A percentile compares a stretch with the other conserved stretches of the same genome.
phyloP scores from a whole-genome alignment of 768 basidiomycete genomes.

The Gymnopilus dilepis region DNA sequence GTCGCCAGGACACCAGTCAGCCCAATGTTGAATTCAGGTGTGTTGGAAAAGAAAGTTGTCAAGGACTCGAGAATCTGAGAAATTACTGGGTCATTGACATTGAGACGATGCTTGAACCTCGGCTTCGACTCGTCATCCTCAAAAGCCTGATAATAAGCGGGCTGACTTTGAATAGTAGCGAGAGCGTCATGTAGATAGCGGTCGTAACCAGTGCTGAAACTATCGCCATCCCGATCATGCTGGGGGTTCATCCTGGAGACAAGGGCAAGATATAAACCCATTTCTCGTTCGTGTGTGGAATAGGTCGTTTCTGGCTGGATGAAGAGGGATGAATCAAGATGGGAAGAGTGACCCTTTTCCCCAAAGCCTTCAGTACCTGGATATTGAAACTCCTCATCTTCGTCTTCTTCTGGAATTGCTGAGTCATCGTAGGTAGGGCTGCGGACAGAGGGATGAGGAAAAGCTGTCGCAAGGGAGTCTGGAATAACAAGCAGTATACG shows the following conservation, averaged over 20 bases:
- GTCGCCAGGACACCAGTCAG: slow-evolving; percentile 83
- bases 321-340: slow-evolving; percentile 43
- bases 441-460: slow-evolving; percentile 60
- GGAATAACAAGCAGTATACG: slow-evolving; percentile 73
- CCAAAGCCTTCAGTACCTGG: slow-evolving; percentile 42
- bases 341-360: slow-evolving; percentile 13
- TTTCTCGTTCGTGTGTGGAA: slow-evolving; percentile 84
- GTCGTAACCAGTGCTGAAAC: slow-evolving; percentile 85
- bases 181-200: slow-evolving; percentile 84
- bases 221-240: slow-evolving; percentile 68
- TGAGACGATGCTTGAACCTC: slow-evolving; percentile 73
- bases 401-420: slow-evolving; percentile 48
- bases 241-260: slow-evolving; percentile 80
- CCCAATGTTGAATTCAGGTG: slow-evolving; percentile 86
- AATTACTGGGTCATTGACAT: slow-evolving; percentile 78
- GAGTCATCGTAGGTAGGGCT: slow-evolving; percentile 22
- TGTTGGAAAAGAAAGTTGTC: slow-evolving; percentile 82
- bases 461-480: slow-evolving; percentile 77
- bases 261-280: slow-evolving; percentile 77
- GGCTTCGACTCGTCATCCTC: slow-evolving; percentile 41
- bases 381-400: slow-evolving; percentile 54
- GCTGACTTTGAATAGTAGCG: slow-evolving; percentile 66
- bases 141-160: slow-evolving; percentile 54
- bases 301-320: slow-evolving; percentile 74
- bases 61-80: slow-evolving; percentile 72